Evolutionary conservation across 768 basidiomycete genomes (phyloP).

Genomic region (Butyriboletus loyo): DNA sequence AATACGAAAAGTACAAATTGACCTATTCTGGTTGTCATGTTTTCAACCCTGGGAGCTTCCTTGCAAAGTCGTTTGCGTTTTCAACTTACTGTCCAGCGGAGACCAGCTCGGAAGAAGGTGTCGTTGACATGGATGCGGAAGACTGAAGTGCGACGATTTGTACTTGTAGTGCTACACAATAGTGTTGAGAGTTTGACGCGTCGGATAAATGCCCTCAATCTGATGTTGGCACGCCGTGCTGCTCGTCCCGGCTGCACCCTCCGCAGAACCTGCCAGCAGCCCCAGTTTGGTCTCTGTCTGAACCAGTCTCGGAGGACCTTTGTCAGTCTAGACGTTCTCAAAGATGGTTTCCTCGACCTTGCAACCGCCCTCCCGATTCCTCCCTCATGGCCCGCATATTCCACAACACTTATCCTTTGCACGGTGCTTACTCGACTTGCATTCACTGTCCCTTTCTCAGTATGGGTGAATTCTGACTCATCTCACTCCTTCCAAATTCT

Average conservation of each 20-base stretch:
- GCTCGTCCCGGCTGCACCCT: slow-evolving; percentile 11
- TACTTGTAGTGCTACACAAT: neutral
- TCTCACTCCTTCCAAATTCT: slow-evolving; percentile 3
- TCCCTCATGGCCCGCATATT: slow-evolving; percentile 63
- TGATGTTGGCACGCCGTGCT: slow-evolving; percentile 26
- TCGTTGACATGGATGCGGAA: slow-evolving; percentile 40
- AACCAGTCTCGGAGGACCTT: slow-evolving; percentile 19
- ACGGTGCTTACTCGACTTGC: slow-evolving; percentile 59
- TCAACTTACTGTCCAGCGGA: slow-evolving; percentile 88
- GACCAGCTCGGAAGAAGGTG: slow-evolving; percentile 76
- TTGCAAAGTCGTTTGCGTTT: slow-evolving; percentile 79
- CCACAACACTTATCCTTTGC: slow-evolving; percentile 70
- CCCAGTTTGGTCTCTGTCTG: neutral
- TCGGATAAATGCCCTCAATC: neutral
- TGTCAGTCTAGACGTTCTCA: slow-evolving; percentile 33
- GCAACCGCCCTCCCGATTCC: slow-evolving; percentile 74
- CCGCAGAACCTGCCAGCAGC: slow-evolving; percentile 3
- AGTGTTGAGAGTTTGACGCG: neutral
- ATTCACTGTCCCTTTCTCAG: slow-evolving; percentile 61
- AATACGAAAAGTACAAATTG: slow-evolving; percentile 92
- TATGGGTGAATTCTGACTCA: slow-evolving; percentile 55
- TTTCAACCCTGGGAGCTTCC: slow-evolving; percentile 94
- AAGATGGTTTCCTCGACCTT: slow-evolving; percentile 72
- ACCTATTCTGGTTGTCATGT: slow-evolving; percentile 99
- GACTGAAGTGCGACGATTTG: slow-evolving; percentile 22